Evolutionary conservation across 2,329 filamentous ascomycete species (phyloP).

Genomic region (Sporothrix euskadiensis): DNA sequence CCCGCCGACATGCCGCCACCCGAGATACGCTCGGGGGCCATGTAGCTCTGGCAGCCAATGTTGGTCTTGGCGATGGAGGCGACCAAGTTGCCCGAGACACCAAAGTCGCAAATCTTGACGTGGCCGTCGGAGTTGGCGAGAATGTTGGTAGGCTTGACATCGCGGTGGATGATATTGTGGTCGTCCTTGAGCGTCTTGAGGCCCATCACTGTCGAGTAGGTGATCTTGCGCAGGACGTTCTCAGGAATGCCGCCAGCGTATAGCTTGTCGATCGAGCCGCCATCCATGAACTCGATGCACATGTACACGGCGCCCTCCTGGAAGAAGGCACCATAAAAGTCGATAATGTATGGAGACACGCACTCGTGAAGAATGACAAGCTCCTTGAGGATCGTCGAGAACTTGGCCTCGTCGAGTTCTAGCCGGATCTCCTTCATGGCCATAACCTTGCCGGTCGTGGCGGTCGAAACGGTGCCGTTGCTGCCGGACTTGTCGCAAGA

Average conservation of each 20-base stretch:
- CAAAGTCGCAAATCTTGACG: conserved; percentile 98
- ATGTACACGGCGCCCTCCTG: conserved; percentile 99
- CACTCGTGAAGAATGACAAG: conserved; percentile 94
- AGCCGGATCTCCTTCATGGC: conserved; percentile 99
- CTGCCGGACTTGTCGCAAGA: neutral
- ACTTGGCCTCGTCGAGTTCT: conserved; percentile 94
- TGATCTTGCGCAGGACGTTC: conserved; percentile 83
- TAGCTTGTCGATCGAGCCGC: conserved; percentile 93
- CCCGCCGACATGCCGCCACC: conserved; percentile 76
- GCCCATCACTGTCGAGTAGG: conserved; percentile 84
- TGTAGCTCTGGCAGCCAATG: conserved; percentile 98
- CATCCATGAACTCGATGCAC: conserved; percentile 99
- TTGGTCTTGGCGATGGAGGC: conserved; percentile 98
- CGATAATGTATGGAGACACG: conserved; percentile 92
- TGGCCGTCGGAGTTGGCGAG: conserved; percentile 86
- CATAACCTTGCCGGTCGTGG: conserved; percentile 78
- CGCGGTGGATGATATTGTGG: conserved; percentile 98
- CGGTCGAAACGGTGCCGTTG: conserved; percentile 34
- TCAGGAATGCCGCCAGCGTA: conserved; percentile 91
- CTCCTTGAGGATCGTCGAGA: conserved; percentile 96
- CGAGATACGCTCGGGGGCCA: conserved; percentile 95
- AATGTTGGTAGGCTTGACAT: conserved; percentile 99
- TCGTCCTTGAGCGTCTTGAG: conserved; percentile 93
- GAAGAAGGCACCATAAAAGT: conserved; percentile 98
- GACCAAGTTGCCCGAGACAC: conserved; percentile 92